Evolutionary conservation across 495 filamentous ascomycete species (phyloP).

Genomic region (Daldinia grandis): DNA sequence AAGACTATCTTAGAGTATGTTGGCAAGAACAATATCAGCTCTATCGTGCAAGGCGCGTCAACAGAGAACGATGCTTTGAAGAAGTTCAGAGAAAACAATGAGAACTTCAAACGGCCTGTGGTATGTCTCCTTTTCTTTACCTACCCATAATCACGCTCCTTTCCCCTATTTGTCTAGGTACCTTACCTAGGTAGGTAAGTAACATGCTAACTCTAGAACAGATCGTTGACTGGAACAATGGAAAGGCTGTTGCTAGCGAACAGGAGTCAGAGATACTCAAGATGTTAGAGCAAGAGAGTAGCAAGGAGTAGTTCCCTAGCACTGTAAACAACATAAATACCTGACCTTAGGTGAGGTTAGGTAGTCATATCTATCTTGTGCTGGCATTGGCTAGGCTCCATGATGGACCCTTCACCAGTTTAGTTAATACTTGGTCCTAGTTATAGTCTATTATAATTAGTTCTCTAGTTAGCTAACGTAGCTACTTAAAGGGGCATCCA

Average conservation of each 20-base stretch:
- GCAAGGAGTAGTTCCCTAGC: slow-evolving; percentile 11
- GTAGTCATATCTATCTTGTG: neutral
- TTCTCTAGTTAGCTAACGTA: neutral
- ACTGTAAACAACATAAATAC: neutral
- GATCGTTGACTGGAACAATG: slow-evolving; percentile 95
- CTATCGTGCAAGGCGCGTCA: slow-evolving; percentile 74
- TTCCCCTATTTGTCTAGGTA: neutral
- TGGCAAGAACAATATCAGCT: slow-evolving; percentile 60
- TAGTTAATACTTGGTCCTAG: neutral
- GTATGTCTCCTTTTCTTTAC: slow-evolving; percentile 53
- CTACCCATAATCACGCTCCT: neutral
- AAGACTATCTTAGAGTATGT: slow-evolving; percentile 88
- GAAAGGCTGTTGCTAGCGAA: slow-evolving; percentile 76
- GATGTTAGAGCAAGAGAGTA: slow-evolving; percentile 61
- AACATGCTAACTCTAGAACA: slow-evolving; percentile 44
- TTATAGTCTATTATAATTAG: neutral
- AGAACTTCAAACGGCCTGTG: slow-evolving; percentile 76
- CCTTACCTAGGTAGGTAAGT: too few relatives aligned
- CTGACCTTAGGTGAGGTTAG: too few relatives aligned
- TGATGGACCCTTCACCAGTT: neutral
- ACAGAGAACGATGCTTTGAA: slow-evolving; percentile 78
- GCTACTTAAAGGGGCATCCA: neutral
- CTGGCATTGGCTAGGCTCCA: neutral
- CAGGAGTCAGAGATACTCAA: slow-evolving; percentile 85
- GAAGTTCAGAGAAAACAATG: slow-evolving; percentile 66